Conservation (phyloP, 2,329 filamentous ascomycete genomes). For the Aspergillus sclerotialis region DNA sequence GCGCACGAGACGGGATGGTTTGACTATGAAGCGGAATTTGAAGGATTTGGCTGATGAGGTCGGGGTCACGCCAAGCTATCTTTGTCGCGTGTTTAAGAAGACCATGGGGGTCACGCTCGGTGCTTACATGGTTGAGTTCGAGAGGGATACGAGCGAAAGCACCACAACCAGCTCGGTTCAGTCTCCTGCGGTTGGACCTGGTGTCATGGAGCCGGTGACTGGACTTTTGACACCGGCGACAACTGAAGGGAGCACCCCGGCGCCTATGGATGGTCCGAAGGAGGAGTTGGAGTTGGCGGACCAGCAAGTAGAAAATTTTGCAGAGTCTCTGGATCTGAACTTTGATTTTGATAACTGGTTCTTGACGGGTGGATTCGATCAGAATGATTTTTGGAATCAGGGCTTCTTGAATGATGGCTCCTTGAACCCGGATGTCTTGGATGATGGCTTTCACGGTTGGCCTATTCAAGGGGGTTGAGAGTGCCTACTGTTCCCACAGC, state of each 20-base stretch:
- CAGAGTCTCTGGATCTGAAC: neutral
- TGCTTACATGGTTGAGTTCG: constrained; percentile 20
- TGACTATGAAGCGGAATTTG: constrained; percentile 34
- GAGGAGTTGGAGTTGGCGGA: too few relatives aligned
- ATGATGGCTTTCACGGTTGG: too few relatives aligned
- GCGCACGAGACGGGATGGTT: too few relatives aligned
- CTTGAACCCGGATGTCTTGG: too few relatives aligned
- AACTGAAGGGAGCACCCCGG: neutral
- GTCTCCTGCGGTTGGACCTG: neutral
- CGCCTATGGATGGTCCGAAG: too few relatives aligned
- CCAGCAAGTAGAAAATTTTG: too few relatives aligned
- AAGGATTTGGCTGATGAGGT: constrained; percentile 45
- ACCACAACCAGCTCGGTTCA: too few relatives aligned
- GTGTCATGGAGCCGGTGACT: neutral
- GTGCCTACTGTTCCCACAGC: too few relatives aligned
- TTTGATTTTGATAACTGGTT: constrained; percentile 7
- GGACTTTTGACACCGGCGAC: neutral
- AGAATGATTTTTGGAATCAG: too few relatives aligned
- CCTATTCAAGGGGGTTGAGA: too few relatives aligned
- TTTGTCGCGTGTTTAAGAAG: constrained; percentile 54
- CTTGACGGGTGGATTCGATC: neutral
- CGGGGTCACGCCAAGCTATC: constrained; percentile 51
- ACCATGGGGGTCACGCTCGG: constrained; percentile 45
- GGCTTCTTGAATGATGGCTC: neutral
- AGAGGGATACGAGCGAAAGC: neutral